phyloP scores from a whole-genome alignment of 352 stramenopile species.

The Sclerospora graminicola region DNA sequence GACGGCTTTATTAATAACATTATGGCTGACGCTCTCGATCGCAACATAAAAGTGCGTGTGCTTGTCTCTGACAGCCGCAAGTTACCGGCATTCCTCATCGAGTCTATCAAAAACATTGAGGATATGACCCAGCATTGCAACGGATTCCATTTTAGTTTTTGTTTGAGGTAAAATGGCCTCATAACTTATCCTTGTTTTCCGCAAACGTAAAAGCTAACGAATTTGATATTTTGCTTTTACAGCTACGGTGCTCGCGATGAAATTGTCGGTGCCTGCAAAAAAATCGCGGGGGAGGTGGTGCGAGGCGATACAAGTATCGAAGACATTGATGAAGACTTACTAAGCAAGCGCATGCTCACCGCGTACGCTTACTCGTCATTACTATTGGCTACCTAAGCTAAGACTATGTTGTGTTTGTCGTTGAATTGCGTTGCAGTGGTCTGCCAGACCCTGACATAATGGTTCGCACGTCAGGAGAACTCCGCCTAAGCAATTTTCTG shows the following conservation, averaged over 20 bases:
- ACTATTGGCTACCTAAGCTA: conserved; percentile 3
- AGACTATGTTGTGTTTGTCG: conserved; percentile 4
- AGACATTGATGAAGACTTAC: conserved; percentile 63
- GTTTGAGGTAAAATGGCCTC: conserved; percentile 34
- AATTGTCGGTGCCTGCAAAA: conserved; percentile 87
- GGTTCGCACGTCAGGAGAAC: conserved; percentile 91
- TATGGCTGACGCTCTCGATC: conserved; percentile 76
- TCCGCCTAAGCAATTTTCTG: conserved; percentile 93
- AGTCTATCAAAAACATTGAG: conserved; percentile 72
- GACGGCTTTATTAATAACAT: conserved; percentile 90
- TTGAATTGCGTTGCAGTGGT: conserved; percentile 32
- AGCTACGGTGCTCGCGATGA: conserved; percentile 93
- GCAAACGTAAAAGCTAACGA: too few relatives aligned
- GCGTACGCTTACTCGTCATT: conserved; percentile 29
- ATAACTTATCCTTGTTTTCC: too few relatives aligned
- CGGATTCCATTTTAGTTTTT: conserved; percentile 76
- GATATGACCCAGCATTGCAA: conserved; percentile 77
- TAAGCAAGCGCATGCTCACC: conserved; percentile 69
- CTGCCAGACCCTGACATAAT: conserved; percentile 90
- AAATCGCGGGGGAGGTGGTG: conserved; percentile 79
- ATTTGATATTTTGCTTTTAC: conserved; percentile 23
- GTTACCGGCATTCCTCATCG: conserved; percentile 45
- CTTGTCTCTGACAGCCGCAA: conserved; percentile 70
- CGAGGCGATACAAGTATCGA: conserved; percentile 47
- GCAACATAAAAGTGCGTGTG: conserved; percentile 87